Conservation (phyloP, 768 basidiomycete species). For the Boletus vinaceobasis region DNA sequence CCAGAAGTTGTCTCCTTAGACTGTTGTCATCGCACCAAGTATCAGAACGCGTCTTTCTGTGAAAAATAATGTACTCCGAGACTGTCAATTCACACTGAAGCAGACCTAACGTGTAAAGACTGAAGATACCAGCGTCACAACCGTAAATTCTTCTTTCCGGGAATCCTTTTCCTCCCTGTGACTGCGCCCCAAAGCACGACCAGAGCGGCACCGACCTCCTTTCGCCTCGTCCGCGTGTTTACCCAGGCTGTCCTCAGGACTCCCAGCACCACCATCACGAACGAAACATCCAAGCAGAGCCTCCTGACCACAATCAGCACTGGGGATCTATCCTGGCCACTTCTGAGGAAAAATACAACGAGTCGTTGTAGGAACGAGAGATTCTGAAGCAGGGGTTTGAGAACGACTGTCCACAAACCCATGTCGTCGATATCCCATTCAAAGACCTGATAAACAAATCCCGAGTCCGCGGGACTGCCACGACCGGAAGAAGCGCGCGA, state of each 20-base stretch:
- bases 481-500: slow-evolving; percentile 39
- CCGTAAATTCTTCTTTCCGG: slow-evolving; percentile 35
- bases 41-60: background rate
- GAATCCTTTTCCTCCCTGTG: slow-evolving; percentile 55
- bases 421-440: slow-evolving; percentile 77
- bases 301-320: slow-evolving; percentile 66
- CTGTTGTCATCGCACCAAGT: background rate
- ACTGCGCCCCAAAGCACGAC: slow-evolving; percentile 68
- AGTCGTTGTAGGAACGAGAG: slow-evolving; percentile 48
- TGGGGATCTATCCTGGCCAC: slow-evolving; percentile 57
- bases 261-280: slow-evolving; percentile 63
- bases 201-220: slow-evolving; percentile 66
- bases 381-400: slow-evolving; percentile 59
- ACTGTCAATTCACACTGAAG: background rate
- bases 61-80: background rate
- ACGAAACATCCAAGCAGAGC: slow-evolving; percentile 74
- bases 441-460: slow-evolving; percentile 21
- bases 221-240: slow-evolving; percentile 63
- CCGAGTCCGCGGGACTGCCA: slow-evolving; percentile 40
- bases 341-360: slow-evolving; percentile 54
- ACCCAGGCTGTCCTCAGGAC: slow-evolving; percentile 59
- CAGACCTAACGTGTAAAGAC: slow-evolving; percentile 4
- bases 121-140: slow-evolving; percentile 3
- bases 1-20: slow-evolving; percentile 4
- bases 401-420: slow-evolving; percentile 76